Evolutionary conservation across 2,329 filamentous ascomycete genomes (phyloP).

Genomic region (Geosmithia flava): DNA sequence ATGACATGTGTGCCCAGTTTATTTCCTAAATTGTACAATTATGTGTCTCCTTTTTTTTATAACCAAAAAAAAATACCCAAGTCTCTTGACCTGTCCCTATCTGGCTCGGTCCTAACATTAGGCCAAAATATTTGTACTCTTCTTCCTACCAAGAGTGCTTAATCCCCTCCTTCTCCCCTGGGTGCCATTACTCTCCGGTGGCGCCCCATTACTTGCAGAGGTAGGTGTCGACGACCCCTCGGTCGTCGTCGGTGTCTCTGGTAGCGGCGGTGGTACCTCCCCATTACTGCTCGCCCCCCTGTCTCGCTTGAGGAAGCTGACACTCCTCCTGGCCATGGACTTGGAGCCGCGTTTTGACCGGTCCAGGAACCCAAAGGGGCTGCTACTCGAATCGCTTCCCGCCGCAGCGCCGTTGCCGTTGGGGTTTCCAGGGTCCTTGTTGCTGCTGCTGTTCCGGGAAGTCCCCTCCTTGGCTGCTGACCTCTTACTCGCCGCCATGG

Average conservation of each 20-base stretch:
- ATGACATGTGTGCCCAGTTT: not conserved
- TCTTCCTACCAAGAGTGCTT: conserved; percentile 58
- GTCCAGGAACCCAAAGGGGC: conserved; percentile 39
- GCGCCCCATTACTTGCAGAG: conserved; percentile 9
- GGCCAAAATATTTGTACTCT: conserved; percentile 33
- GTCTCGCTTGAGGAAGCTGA: conserved; percentile 44
- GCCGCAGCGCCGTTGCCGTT: no score
- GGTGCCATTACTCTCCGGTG: conserved; percentile 33
- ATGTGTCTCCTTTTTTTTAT: not conserved
- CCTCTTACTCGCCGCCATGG: conserved; percentile 54
- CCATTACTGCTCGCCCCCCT: conserved; percentile 12
- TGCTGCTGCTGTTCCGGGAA: conserved; percentile 21
- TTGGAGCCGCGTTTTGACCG: conserved; percentile 62
- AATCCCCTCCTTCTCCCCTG: conserved; percentile 45
- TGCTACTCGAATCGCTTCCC: conserved; percentile 14
- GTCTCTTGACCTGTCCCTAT: no score
- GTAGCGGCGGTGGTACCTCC: not conserved
- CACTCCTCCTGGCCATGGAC: conserved; percentile 66
- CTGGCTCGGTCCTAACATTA: not conserved
- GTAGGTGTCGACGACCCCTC: not conserved
- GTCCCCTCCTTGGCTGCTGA: conserved; percentile 42
- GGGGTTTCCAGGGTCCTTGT: no score
- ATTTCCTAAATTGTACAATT: not conserved
- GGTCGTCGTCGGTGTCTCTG: conserved; percentile 1
- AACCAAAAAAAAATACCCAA: no score